Evolutionary conservation across 495 filamentous ascomycete genomes (phyloP).

Genomic region (Daldinia vernicosa): DNA sequence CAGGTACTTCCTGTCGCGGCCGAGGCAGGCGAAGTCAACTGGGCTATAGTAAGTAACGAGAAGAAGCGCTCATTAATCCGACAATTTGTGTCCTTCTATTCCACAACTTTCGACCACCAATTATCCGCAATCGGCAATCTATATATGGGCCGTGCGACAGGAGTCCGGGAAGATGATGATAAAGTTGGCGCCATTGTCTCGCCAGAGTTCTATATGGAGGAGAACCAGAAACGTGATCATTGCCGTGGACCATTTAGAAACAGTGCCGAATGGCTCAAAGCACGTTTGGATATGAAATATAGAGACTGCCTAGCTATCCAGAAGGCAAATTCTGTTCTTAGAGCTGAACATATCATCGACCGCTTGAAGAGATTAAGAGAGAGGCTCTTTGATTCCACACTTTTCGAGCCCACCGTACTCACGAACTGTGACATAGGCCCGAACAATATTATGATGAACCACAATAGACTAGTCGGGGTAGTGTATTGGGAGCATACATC

Average conservation of each 20-base stretch:
- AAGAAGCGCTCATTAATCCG: not conserved
- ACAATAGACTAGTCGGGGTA: constrained; percentile 4
- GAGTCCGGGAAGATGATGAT: not conserved
- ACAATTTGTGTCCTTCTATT: not conserved
- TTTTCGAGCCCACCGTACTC: not conserved
- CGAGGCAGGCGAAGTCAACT: not conserved
- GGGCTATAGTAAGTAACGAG: not conserved
- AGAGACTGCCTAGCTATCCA: not conserved
- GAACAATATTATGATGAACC: not conserved
- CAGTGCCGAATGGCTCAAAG: constrained; percentile 2
- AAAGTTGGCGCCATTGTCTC: not conserved
- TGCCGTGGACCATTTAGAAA: not conserved
- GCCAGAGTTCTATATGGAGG: constrained; percentile 7
- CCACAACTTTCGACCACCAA: not conserved
- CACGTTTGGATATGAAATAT: not conserved
- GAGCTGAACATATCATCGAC: constrained; percentile 4
- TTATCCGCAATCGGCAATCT: constrained; percentile 2
- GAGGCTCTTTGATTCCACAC: constrained; percentile 3
- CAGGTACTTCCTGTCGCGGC: not conserved
- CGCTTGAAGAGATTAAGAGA: constrained; percentile 2
- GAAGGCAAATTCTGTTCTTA: not conserved
- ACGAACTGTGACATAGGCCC: constrained; percentile 2
- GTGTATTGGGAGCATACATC: constrained; percentile 11
- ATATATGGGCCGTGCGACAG: not conserved
- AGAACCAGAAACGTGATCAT: not conserved